Percentiles rank a stretch among this genome's conserved stretches.
Conservation (phyloP, 2,329 filamentous ascomycete species). For the Diaporthe ilicicola region DNA sequence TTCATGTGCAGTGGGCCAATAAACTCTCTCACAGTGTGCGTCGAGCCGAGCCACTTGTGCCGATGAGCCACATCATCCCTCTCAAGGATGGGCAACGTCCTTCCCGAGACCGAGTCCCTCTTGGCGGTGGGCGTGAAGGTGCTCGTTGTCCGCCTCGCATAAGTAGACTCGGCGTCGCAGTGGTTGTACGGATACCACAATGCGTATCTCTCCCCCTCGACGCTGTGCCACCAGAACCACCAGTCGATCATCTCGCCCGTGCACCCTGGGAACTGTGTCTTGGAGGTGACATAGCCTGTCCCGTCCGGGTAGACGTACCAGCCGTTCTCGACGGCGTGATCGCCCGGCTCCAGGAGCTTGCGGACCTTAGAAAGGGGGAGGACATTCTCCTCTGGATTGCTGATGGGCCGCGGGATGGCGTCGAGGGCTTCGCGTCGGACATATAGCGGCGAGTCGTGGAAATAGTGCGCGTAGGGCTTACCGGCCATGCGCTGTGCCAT, state of each 20-base stretch:
- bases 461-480: constrained; percentile 33
- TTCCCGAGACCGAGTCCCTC: background rate
- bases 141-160: constrained; percentile 5
- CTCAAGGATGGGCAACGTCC: background rate
- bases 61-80: constrained; percentile 28
- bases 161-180: constrained; percentile 20
- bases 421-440: constrained; percentile 29
- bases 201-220: constrained; percentile 34
- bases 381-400: constrained; percentile 15
- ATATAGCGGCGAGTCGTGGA: constrained; percentile 26
- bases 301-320: constrained; percentile 33
- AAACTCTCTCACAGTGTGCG: constrained; percentile 32
- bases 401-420: constrained; percentile 29
- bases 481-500: constrained; percentile 23
- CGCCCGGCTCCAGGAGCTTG: constrained; percentile 29
- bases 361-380: constrained; percentile 20
- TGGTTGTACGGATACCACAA: constrained; percentile 34
- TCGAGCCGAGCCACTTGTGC: constrained; percentile 33
- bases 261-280: constrained; percentile 27
- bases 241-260: constrained; percentile 35
- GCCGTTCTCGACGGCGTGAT: constrained; percentile 33
- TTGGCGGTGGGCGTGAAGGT: background rate
- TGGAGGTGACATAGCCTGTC: constrained; percentile 33
- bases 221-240: constrained; percentile 37
- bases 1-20: constrained; percentile 23